Evolutionary conservation across 2,329 filamentous ascomycete species (phyloP), one percentile per base, ranked within the genome.

Genomic region (Stemphylium lycopersici): DNA sequence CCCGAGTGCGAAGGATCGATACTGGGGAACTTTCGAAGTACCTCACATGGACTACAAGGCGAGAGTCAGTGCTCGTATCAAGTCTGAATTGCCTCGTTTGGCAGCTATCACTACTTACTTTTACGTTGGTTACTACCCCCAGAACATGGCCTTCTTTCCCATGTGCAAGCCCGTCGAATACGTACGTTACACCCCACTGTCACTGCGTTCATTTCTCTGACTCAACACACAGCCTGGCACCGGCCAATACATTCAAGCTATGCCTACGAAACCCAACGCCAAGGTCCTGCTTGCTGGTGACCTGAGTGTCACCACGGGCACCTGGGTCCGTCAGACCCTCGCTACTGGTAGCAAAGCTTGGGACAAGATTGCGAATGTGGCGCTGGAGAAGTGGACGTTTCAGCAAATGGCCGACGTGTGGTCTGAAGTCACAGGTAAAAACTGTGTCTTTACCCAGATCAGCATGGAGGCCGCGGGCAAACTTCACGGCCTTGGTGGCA

Each of bases 21-120:
- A 70, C 4, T 53, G 57, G 0, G 77, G 78, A 0, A 71, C 73
- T 42, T 52, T 65, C 2, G 32, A 63, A 3, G 69, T 78, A 0
- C 75, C 77, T 0, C 78, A 81, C 53, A 78, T 78, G 55, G 77
- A 76, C n/a, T 73, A 67, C 55, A 81, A 81, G 59, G 72, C 72
- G 20, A 64, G 66, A 1, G 69, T 79, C 5, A 77, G 80, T 55
- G 68, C 66, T 15, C 73, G 72, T 26, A 80, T 81, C 63, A 76
- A 73, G 22, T 48, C 66, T 0, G 65, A 78, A 22, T 24, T 70
- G 6, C 68, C 68, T 3, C 36, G 56, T 2, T 42, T 72, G 41
- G 66, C 66, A 7, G 62, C 60, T 1, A 71, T 66, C 4, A 71
- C 65, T 0, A 68, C 68, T 2, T 72, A 68, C 33, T 55, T 70